phyloP scores from a whole-genome alignment of 805 yeast genomes.

The Barnettozyma botsteinii region DNA sequence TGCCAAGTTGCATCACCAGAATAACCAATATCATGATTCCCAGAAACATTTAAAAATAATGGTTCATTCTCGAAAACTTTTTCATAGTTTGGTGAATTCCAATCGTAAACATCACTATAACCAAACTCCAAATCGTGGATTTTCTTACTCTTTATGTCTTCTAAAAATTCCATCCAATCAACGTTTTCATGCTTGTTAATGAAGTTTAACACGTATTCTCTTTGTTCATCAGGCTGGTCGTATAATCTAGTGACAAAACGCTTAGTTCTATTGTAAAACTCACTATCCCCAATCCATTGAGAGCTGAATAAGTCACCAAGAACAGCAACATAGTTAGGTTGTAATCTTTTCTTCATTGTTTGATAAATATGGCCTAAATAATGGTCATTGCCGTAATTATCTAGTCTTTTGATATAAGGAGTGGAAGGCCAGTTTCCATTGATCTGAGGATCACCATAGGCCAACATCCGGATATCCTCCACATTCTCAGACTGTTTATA shows the following conservation, averaged over 20 bases:
- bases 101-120: conserved; percentile 57
- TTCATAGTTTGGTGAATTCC: conserved; percentile 41
- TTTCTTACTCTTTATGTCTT: conserved; percentile 26
- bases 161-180: conserved; percentile 46
- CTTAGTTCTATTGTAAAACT: conserved; percentile 72
- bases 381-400: conserved; percentile 84
- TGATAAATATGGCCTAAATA: conserved; percentile 79
- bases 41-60: conserved; percentile 76
- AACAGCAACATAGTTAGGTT: conserved; percentile 79
- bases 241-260: conserved; percentile 69
- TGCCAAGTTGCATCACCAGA: conserved; percentile 92
- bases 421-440: conserved; percentile 79
- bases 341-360: conserved; percentile 54
- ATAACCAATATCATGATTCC: conserved; percentile 95
- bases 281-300: conserved; percentile 91
- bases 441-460: conserved; percentile 96
- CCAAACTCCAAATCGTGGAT: conserved; percentile 40
- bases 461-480: conserved; percentile 57
- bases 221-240: conserved; percentile 49
- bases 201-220: conserved; percentile 42
- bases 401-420: conserved; percentile 66
- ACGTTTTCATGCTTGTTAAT: conserved; percentile 44
- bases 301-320: conserved; percentile 91
- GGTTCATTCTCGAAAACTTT: conserved; percentile 43
- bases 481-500: conserved; percentile 15